phyloP scores from a whole-genome alignment of 805 yeast genomes.

The Myxozyma melibiosi region DNA sequence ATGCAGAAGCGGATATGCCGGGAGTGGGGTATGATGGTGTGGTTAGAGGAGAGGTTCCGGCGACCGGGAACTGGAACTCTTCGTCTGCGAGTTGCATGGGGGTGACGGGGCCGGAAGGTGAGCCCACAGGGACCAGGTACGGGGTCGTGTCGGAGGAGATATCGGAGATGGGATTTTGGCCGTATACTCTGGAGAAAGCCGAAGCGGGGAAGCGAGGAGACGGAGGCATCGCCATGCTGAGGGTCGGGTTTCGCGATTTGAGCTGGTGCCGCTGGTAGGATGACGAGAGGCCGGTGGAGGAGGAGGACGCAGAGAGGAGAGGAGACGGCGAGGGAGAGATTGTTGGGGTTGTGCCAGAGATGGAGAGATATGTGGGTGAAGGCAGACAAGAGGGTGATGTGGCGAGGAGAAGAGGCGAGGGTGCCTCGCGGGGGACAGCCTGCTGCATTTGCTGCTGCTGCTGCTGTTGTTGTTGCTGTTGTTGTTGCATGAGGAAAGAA shows the following conservation, averaged over 20 bases:
- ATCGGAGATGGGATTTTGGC: not conserved
- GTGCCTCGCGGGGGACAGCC: constrained; percentile 13
- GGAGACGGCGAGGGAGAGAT: constrained; percentile 17
- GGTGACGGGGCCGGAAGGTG: constrained; percentile 31
- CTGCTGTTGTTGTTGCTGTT: constrained; percentile 1
- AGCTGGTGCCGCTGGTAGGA: constrained; percentile 14
- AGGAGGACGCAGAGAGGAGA: constrained; percentile 4
- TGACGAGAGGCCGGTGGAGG: not conserved
- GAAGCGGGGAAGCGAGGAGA: constrained; percentile 18
- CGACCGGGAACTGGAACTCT: constrained; percentile 23
- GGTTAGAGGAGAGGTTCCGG: not conserved
- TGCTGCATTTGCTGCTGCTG: constrained; percentile 1
- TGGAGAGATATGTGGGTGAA: constrained; percentile 10
- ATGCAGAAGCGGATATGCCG: no score
- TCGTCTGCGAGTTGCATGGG: constrained; percentile 33
- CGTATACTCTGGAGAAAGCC: constrained; percentile 1
- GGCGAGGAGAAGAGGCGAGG: constrained; percentile 24
- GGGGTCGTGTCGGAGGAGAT: constrained; percentile 21
- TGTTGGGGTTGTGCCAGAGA: constrained; percentile 2
- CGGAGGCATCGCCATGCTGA: constrained; percentile 23
- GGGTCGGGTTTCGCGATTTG: constrained; percentile 16
- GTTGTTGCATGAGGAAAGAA: not conserved
- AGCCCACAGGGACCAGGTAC: constrained; percentile 28
- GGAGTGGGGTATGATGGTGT: no score
- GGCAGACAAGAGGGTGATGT: constrained; percentile 19